These are phyloP conservation scores for Solanum tacnaense DNA, from an alignment of 257 asterid species.

Conservation along the genomic window DNA sequence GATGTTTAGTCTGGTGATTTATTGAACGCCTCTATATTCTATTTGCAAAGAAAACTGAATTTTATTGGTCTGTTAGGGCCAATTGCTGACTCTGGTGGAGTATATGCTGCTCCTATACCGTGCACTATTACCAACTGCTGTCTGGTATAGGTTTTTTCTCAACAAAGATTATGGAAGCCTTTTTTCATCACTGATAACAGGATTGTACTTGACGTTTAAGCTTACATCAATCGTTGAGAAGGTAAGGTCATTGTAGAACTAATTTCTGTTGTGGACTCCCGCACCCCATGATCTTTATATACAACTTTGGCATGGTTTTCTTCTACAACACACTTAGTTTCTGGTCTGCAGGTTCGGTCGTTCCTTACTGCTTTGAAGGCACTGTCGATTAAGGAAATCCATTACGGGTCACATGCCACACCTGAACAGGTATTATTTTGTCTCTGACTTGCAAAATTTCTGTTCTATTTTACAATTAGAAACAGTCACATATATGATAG, in stretches of 20 bases:
- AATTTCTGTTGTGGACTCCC: not conserved
- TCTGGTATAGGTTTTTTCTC: constrained; percentile 89
- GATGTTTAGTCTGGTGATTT: not conserved
- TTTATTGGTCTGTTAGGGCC: constrained; percentile 46
- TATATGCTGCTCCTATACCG: constrained; percentile 83
- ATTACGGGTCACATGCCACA: constrained; percentile 67
- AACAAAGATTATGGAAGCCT: constrained; percentile 91
- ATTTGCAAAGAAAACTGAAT: not conserved
- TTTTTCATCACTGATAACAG: constrained; percentile 80
- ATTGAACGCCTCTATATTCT: not conserved
- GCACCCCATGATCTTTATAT: not conserved
- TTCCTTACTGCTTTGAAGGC: constrained; percentile 62
- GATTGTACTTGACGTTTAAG: constrained; percentile 85
- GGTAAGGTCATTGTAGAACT: constrained; percentile 27
- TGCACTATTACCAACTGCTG: constrained; percentile 83
- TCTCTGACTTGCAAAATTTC: not conserved
- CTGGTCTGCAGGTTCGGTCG: constrained; percentile 47
- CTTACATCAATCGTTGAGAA: constrained; percentile 75
- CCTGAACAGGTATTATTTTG: constrained; percentile 55
- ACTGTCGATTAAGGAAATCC: constrained; percentile 57
- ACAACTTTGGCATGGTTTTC: not conserved
- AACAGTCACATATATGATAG: not conserved
- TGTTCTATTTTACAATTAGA: not conserved
- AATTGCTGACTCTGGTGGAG: constrained; percentile 82
- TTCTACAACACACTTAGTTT: not conserved